Conservation (phyloP, 441 rosid species). For the Adansonia madagascariensis region DNA sequence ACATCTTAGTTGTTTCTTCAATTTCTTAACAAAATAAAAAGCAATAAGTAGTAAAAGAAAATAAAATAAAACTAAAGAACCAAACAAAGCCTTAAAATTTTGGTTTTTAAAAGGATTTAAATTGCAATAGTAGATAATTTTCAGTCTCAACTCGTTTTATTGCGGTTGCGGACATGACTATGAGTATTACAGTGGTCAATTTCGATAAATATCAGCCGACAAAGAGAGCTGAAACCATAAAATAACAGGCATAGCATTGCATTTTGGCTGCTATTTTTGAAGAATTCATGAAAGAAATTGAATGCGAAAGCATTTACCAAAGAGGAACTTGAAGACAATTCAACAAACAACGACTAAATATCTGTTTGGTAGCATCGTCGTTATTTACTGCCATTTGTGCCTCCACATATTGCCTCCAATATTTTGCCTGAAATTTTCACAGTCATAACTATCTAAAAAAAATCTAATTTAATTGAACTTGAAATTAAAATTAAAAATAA, state of each 20-base stretch:
- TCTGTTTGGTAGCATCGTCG: constrained; percentile 86
- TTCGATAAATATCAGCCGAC: no score
- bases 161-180: no score
- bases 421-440: constrained; percentile 63
- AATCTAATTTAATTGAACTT: background rate
- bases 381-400: constrained; percentile 80
- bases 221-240: no score
- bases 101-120: background rate
- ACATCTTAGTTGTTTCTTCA: background rate
- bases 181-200: no score
- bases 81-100: background rate
- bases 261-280: no score
- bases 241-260: no score
- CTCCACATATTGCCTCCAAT: constrained; percentile 97
- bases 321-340: constrained; percentile 94
- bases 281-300: background rate
- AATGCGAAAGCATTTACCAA: constrained; percentile 51
- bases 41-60: background rate
- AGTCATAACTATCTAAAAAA: background rate
- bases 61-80: background rate
- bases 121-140: no score
- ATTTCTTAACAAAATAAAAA: background rate
- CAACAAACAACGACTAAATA: constrained; percentile 90
- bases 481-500: background rate
- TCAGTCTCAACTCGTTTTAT: no score